Conservation (phyloP, 805 yeast genomes). For the Clavispora vitiphila region DNA sequence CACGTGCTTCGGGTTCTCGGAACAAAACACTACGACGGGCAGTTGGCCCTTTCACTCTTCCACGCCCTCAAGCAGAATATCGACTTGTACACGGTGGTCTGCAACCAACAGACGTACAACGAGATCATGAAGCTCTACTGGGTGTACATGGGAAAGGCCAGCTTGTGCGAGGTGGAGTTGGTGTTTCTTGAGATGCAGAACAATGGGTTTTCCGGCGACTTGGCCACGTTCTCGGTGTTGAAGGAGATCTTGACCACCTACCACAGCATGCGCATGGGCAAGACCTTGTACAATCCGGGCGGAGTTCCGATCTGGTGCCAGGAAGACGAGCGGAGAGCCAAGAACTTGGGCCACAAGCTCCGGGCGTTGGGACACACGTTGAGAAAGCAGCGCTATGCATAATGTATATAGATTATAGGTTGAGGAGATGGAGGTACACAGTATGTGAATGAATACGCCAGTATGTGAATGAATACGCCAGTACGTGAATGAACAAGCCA, state of each 20-base stretch:
- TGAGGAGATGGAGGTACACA: too few species aligned
- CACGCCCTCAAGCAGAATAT: constrained; percentile 31
- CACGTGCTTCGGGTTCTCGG: constrained; percentile 20
- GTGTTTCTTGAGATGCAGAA: constrained; percentile 34
- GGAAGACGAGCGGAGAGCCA: constrained; percentile 31
- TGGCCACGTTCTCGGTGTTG: constrained; percentile 29
- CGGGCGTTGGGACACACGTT: constrained; percentile 6
- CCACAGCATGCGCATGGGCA: constrained; percentile 28
- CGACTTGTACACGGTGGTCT: constrained; percentile 26
- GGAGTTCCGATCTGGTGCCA: constrained; percentile 31
- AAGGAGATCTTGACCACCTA: constrained; percentile 32
- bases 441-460: too few species aligned
- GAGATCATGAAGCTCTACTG: constrained; percentile 32
- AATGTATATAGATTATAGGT: not conserved
- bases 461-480: too few species aligned
- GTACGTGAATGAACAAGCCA: too few species aligned
- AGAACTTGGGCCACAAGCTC: constrained; percentile 19
- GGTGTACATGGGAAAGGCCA: constrained; percentile 35
- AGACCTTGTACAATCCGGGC: constrained; percentile 17
- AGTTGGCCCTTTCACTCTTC: constrained; percentile 31
- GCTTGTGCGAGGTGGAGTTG: constrained; percentile 31
- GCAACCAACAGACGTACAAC: constrained; percentile 40
- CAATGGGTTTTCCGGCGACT: constrained; percentile 37
- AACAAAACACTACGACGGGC: constrained; percentile 29
- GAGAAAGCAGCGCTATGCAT: not conserved